Evolutionary conservation across 2,329 filamentous ascomycete species (phyloP).

Genomic region (Aureobasidium lini): DNA sequence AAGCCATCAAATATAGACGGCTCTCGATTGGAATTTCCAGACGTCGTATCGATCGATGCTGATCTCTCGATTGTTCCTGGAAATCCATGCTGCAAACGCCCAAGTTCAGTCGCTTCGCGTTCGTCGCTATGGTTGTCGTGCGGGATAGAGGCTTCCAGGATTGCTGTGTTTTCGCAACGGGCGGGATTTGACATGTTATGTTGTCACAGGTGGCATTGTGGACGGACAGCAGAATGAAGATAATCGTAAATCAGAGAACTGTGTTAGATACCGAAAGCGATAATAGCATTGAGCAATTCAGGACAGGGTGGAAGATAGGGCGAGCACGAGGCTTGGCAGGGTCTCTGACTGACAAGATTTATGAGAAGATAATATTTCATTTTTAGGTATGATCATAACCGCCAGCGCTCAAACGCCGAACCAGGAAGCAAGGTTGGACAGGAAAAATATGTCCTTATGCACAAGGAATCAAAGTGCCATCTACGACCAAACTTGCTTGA

Average conservation of each 20-base stretch:
- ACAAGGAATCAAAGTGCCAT: background rate
- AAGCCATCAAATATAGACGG: constrained; percentile 16
- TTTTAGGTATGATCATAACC: background rate
- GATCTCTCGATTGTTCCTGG: background rate
- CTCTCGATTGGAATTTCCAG: background rate
- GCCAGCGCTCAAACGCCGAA: background rate
- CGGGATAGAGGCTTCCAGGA: background rate
- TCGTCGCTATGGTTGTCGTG: constrained; percentile 17
- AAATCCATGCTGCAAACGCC: constrained; percentile 11
- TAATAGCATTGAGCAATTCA: too few relatives aligned
- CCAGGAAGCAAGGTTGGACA: too few relatives aligned
- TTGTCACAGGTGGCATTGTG: background rate
- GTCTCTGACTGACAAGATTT: background rate
- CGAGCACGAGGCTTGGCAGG: background rate
- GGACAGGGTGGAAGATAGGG: background rate
- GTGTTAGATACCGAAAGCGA: background rate
- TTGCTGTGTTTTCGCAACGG: background rate
- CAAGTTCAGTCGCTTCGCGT: constrained; percentile 29
- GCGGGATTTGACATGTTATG: background rate
- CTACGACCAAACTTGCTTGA: background rate
- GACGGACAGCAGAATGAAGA: background rate
- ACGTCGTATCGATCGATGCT: background rate
- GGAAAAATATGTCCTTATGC: background rate
- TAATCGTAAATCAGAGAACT: too few relatives aligned
- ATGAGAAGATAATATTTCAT: background rate